Base-by-base conservation (phyloP, 371 early-diverging fungal species). In the Chytridiales sp. region DNA sequence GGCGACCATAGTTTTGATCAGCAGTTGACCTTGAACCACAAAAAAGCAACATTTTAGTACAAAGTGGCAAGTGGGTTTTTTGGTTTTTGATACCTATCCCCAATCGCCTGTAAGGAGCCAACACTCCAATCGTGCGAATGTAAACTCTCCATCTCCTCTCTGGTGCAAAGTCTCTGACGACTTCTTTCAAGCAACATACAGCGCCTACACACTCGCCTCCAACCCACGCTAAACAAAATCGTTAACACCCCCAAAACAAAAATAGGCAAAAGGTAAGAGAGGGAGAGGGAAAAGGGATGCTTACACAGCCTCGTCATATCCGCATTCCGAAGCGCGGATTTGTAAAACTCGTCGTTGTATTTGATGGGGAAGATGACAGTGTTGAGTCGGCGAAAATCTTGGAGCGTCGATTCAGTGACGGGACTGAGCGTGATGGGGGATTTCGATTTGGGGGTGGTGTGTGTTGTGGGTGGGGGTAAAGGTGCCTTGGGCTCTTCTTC, bases 121-220 rank as follows among this genome's bases (percentile, higher is more conserved):
- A 76, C 32, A 97, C 94, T 34, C 98, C 95, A 44, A 97, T 75
- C 0, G 98, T 97, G 90, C 95, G 94, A 62, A 97, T 89, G 66
- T 96, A 97, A 22, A 93, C 72, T 66, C 76, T 35, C 17, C n/a
- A 24, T 21, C 13, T 9, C 49, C 5, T 6, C 49, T 49, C 29
- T 11, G 27, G 49, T 30, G 40, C 46, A 8, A 21, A 11, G 3
- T 24, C 30, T 56, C 36, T 4, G 50, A 31, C 59, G 6, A 27
- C 47, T 44, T 66, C 65, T 36, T 59, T 29, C 59, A 91, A 84
- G 74, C 93, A 93, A 56, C 90, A 90, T 9, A 97, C 88, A n/a
- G 89, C 88, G 19, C 94, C 97, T 42, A 92, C 88, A 60, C 87
- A 87, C 26, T 80, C 66, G 43, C 82, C 84, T 60, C 89, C 81